Evolutionary conservation across 2,329 filamentous ascomycete species (phyloP).

Genomic region (Xenoacremonium recifei): DNA sequence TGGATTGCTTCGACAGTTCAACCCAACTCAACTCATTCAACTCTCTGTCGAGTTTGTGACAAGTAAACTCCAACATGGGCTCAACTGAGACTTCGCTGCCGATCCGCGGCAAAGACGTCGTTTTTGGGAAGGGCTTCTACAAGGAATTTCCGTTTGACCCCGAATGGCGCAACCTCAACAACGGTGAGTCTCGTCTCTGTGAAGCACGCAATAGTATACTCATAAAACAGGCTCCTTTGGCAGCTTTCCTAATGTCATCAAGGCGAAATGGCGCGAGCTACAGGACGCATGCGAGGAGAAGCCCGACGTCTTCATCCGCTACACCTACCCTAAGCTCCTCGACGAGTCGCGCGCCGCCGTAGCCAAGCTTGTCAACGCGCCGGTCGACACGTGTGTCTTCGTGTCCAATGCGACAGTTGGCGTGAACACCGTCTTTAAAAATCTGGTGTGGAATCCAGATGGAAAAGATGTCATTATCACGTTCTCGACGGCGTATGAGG

Average conservation of each 20-base stretch:
- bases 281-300: conserved; percentile 65
- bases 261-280: conserved; percentile 57
- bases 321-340: conserved; percentile 60
- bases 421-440: conserved; percentile 77
- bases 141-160: conserved; percentile 69
- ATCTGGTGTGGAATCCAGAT: conserved; percentile 63
- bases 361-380: conserved; percentile 64
- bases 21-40: too few species aligned
- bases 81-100: conserved; percentile 22
- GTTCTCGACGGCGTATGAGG: conserved; percentile 77
- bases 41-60: too few species aligned
- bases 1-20: too few species aligned
- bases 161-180: conserved; percentile 72
- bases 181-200: conserved; percentile 52
- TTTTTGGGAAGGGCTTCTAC: conserved; percentile 42
- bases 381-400: conserved; percentile 67
- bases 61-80: conserved; percentile 17
- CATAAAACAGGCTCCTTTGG: conserved; percentile 69
- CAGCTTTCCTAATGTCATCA: conserved; percentile 64
- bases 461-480: conserved; percentile 77
- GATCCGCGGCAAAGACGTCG: conserved; percentile 18
- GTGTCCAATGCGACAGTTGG: conserved; percentile 79
- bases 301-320: conserved; percentile 76
- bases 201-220: too few species aligned
- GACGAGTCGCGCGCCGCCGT: conserved; percentile 67